These are phyloP conservation scores for Coemansia sp. DNA, from an alignment of 192 early-diverging fungal species.

Conservation along the genomic window DNA sequence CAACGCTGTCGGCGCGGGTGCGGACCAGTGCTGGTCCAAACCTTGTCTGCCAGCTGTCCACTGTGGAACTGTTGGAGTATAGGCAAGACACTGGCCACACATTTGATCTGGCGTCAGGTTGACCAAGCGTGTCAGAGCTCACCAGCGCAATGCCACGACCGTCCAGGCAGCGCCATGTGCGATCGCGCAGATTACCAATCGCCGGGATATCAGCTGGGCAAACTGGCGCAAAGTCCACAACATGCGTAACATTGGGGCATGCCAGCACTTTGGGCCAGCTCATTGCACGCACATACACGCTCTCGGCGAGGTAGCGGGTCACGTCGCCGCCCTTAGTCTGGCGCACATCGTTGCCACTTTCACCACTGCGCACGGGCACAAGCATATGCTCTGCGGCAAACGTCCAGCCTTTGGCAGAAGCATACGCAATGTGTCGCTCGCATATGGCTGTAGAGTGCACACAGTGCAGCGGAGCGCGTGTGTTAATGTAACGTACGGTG, in stretches of 20 bases:
- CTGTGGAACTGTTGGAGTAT: not conserved
- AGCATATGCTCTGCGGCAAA: slow-evolving; percentile 62
- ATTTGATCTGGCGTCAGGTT: no score
- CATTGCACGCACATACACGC: slow-evolving; percentile 20
- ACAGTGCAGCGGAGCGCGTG: slow-evolving; percentile 72
- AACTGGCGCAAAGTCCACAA: slow-evolving; percentile 71
- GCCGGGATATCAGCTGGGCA: slow-evolving; percentile 75
- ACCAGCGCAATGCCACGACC: slow-evolving; percentile 70
- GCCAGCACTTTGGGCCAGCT: slow-evolving; percentile 29
- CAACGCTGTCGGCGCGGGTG: slow-evolving; percentile 51
- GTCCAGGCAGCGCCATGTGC: slow-evolving; percentile 80
- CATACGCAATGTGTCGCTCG: slow-evolving; percentile 63
- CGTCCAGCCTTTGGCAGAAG: slow-evolving; percentile 61
- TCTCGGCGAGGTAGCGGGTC: slow-evolving; percentile 17
- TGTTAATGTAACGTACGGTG: slow-evolving; percentile 66
- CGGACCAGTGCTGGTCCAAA: slow-evolving; percentile 76
- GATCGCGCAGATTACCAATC: slow-evolving; percentile 19
- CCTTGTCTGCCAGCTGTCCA: slow-evolving; percentile 73
- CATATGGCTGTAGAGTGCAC: slow-evolving; percentile 64
- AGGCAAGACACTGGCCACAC: not conserved
- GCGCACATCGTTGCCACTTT: slow-evolving; percentile 54
- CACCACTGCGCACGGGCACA: slow-evolving; percentile 70
- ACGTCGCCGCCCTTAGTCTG: not conserved
- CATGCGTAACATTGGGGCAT: slow-evolving; percentile 56
- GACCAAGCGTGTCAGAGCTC: slow-evolving; percentile 2